phyloP scores from a whole-genome alignment of 2,329 filamentous ascomycete species.

The Botrytis fragariae region DNA sequence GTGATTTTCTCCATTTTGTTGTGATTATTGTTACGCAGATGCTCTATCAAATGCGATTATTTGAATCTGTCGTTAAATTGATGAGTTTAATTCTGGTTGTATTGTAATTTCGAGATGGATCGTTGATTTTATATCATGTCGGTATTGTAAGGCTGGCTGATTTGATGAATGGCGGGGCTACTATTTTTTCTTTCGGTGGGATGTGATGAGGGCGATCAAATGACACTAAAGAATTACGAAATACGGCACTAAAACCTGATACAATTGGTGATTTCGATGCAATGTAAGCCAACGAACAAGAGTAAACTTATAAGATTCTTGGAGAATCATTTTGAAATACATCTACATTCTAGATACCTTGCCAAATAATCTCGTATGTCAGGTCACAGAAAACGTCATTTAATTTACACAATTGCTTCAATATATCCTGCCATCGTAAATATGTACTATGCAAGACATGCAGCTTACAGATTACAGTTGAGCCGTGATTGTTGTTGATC shows the following conservation, averaged over 20 bases:
- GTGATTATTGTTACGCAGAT: background rate
- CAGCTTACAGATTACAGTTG: background rate
- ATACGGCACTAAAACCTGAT: background rate
- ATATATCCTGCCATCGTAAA: background rate
- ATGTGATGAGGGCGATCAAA: background rate
- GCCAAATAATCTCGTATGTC: background rate
- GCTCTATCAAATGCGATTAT: background rate
- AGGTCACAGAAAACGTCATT: background rate
- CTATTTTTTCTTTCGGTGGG: background rate
- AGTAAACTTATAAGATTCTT: background rate
- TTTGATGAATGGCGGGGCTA: conserved; percentile 7
- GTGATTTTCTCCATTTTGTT: conserved; percentile 70
- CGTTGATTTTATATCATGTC: conserved; percentile 4
- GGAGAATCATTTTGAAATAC: background rate
- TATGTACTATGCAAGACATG: background rate
- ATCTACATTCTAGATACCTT: background rate
- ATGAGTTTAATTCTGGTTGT: background rate
- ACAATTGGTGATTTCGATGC: background rate
- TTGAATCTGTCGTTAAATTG: background rate
- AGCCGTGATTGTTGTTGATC: background rate
- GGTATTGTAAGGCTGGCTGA: conserved; percentile 9
- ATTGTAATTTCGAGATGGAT: background rate
- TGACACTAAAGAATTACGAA: background rate
- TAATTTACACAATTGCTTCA: background rate
- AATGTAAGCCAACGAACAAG: background rate